Conservation (phyloP, 148 eudicot genomes). For the Chenopodium formosanum region DNA sequence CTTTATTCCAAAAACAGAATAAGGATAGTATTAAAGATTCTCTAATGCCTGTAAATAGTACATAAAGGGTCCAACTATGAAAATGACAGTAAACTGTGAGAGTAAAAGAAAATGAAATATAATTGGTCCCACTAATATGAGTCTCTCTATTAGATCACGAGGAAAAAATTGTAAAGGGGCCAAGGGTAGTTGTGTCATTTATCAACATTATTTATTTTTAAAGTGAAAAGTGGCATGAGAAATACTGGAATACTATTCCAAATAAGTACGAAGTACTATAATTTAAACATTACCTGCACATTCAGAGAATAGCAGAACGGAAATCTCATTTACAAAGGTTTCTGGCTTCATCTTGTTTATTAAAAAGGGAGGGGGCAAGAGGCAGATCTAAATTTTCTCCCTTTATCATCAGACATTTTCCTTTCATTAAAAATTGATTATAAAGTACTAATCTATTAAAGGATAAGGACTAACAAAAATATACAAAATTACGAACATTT, state of each 20-base stretch:
- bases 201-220: too few relatives aligned
- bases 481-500: too few relatives aligned
- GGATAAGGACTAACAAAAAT: background rate
- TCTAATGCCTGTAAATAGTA: constrained; percentile 9
- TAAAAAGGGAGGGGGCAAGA: background rate
- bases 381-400: background rate
- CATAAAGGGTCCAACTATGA: background rate
- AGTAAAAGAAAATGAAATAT: background rate
- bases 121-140: background rate
- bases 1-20: background rate
- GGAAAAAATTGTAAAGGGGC: background rate
- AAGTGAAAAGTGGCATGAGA: too few relatives aligned
- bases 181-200: too few relatives aligned
- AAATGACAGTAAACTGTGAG: constrained; percentile 19
- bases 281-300: too few relatives aligned
- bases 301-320: too few relatives aligned
- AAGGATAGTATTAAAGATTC: constrained; percentile 9
- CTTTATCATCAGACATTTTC: too few relatives aligned
- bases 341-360: too few relatives aligned
- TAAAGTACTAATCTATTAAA: too few relatives aligned
- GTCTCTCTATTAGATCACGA: background rate
- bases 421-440: background rate
- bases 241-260: too few relatives aligned
- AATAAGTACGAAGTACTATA: too few relatives aligned
- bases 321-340: too few relatives aligned